A percentile compares a stretch with the other conserved stretches of the same genome.
These are phyloP conservation scores for Zygosaccharomyces kombuchaensis DNA, from an alignment of 805 yeast genomes.

Conservation along the genomic window DNA sequence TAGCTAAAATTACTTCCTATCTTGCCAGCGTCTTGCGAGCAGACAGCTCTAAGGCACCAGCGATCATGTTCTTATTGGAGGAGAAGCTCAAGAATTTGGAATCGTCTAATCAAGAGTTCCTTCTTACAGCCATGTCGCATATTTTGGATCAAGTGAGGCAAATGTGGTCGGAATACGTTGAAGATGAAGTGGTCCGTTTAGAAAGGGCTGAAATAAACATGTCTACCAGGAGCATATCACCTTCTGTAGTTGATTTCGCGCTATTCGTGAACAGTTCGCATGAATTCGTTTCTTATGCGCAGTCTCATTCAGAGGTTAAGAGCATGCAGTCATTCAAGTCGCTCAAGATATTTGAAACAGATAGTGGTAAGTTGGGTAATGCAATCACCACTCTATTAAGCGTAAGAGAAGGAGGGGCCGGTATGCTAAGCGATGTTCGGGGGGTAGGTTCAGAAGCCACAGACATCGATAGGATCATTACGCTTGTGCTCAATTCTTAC, in stretches of 20 bases:
- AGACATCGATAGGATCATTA: conserved; percentile 40
- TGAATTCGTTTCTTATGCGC: conserved; percentile 34
- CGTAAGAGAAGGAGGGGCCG: conserved; percentile 8
- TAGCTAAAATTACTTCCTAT: conserved; percentile 26
- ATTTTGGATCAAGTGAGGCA: conserved; percentile 47
- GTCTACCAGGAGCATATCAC: conserved; percentile 40
- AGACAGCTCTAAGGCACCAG: conserved; percentile 41
- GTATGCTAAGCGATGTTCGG: conserved; percentile 1
- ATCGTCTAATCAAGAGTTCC: conserved; percentile 61
- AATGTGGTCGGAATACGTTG: conserved; percentile 58
- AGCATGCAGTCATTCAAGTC: conserved; percentile 8
- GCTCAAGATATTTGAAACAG: conserved; percentile 6
- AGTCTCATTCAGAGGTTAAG: conserved; percentile 3
- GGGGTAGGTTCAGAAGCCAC: conserved; percentile 5
- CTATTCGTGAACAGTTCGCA: conserved; percentile 37
- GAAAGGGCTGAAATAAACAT: conserved; percentile 34
- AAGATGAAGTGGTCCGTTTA: conserved; percentile 46
- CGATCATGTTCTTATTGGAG: conserved; percentile 42
- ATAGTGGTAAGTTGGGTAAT: conserved; percentile 10
- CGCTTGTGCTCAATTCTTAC: conserved; percentile 50
- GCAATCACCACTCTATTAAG: conserved; percentile 9
- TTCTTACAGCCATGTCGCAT: conserved; percentile 47
- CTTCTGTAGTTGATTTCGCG: conserved; percentile 46
- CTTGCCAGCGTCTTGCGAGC: conserved; percentile 36
- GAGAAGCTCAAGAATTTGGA: conserved; percentile 34